Evolutionary conservation across 2,329 filamentous ascomycete genomes (phyloP).

Genomic region (Zasmidium angulare): DNA sequence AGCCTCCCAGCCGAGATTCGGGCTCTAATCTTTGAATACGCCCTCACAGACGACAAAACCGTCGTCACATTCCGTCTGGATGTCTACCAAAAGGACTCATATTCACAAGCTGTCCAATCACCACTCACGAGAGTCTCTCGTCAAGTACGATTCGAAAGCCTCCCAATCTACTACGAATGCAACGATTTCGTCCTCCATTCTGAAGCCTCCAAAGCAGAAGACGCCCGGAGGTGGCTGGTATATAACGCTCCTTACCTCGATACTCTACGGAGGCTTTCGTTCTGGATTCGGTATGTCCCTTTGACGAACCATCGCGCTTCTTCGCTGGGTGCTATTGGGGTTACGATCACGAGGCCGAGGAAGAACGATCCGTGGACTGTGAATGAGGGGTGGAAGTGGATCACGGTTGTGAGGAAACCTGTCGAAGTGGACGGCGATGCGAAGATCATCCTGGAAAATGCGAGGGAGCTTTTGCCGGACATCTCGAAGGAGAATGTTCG

Average conservation of each 20-base stretch:
- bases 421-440: slow-evolving; percentile 23
- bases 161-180: slow-evolving; percentile 31
- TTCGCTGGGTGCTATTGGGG: slow-evolving; percentile 25
- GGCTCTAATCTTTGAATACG: slow-evolving; percentile 27
- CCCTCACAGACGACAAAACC: slow-evolving; percentile 22
- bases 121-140: slow-evolving; percentile 28
- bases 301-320: slow-evolving; percentile 10
- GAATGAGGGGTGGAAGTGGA: slow-evolving; percentile 29
- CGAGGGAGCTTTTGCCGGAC: slow-evolving; percentile 9
- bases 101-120: slow-evolving; percentile 28
- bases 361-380: slow-evolving; percentile 22
- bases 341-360: slow-evolving; percentile 18
- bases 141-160: slow-evolving; percentile 28
- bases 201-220: slow-evolving; percentile 28
- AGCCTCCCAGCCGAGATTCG: slow-evolving; percentile 29
- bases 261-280: slow-evolving; percentile 19
- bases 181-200: slow-evolving; percentile 34
- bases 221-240: slow-evolving; percentile 28
- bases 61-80: slow-evolving; percentile 33
- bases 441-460: slow-evolving; percentile 22
- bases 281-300: slow-evolving; percentile 32
- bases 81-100: slow-evolving; percentile 29
- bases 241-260: slow-evolving; percentile 22
- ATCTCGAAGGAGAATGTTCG: slow-evolving; percentile 14
- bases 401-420: slow-evolving; percentile 30